Conservation (phyloP, 768 basidiomycete species). For the Butyriboletus loyo region DNA sequence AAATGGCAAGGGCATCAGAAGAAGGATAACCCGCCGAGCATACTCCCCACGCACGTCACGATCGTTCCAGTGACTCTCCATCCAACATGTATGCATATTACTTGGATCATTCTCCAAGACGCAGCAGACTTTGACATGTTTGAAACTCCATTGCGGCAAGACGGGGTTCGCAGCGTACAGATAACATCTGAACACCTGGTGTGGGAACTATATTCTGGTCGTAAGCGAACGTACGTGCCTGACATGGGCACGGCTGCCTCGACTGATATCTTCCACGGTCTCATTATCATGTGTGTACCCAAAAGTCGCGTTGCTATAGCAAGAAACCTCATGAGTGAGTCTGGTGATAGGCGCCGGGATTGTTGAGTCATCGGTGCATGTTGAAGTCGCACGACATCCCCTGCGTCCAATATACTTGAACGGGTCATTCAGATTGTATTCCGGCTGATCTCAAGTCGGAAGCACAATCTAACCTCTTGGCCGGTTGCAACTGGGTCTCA, state of each 20-base stretch:
- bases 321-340: conserved; percentile 86
- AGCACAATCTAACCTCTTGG: no score
- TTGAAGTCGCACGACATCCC: conserved; percentile 75
- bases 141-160: conserved; percentile 98
- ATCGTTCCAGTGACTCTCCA: conserved; percentile 97
- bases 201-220: conserved; percentile 82
- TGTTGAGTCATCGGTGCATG: conserved; percentile 77
- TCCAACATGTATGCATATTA: conserved; percentile 95
- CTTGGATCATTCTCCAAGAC: conserved; percentile 79
- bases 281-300: conserved; percentile 91
- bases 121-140: conserved; percentile 96
- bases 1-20: not conserved
- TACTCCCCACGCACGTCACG: conserved; percentile 61
- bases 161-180: conserved; percentile 83
- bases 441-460: conserved; percentile 75
- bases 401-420: conserved; percentile 71
- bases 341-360: conserved; percentile 88
- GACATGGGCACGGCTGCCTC: conserved; percentile 55
- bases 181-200: conserved; percentile 79
- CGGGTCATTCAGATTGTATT: conserved; percentile 60
- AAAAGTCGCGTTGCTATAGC: conserved; percentile 87
- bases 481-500: no score
- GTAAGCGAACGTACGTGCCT: conserved; percentile 85
- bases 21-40: not conserved
- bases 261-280: conserved; percentile 85